These are phyloP conservation scores for Stagonosporopsis vannaccii DNA, from an alignment of 2,329 filamentous ascomycete species.

Conservation along the genomic window DNA sequence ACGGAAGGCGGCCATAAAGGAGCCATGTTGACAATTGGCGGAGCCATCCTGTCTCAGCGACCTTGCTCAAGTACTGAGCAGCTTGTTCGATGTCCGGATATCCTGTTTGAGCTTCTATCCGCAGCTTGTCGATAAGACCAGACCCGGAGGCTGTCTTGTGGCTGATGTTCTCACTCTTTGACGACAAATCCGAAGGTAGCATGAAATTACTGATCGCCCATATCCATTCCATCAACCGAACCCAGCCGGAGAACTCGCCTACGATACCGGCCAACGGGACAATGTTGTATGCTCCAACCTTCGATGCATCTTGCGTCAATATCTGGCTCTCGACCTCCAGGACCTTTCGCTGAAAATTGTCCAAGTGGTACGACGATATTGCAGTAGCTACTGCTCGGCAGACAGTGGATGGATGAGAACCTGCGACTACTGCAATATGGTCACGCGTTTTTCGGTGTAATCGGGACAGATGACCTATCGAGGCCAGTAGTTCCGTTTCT, in stretches of 20 bases:
- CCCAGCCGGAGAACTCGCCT: conserved; percentile 87
- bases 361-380: conserved; percentile 76
- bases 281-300: conserved; percentile 91
- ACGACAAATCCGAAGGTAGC: conserved; percentile 48
- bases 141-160: conserved; percentile 67
- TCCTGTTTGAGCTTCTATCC: conserved; percentile 81
- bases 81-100: conserved; percentile 85
- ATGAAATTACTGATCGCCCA: conserved; percentile 78
- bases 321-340: conserved; percentile 84
- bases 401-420: conserved; percentile 78
- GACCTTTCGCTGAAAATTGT: conserved; percentile 81
- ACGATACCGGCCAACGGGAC: conserved; percentile 88
- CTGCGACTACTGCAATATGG: conserved; percentile 71
- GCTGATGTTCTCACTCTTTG: conserved; percentile 21
- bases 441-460: conserved; percentile 76
- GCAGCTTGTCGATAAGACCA: conserved; percentile 77
- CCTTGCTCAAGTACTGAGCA: conserved; percentile 72
- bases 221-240: conserved; percentile 83
- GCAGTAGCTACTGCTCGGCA: conserved; percentile 86
- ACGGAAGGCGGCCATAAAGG: conserved; percentile 82
- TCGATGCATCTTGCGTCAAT: conserved; percentile 74
- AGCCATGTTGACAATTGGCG: conserved; percentile 91
- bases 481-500: conserved; percentile 81
- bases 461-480: conserved; percentile 77
- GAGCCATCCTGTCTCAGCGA: conserved; percentile 90